These are phyloP conservation scores for Hypoxylon sp. DNA, from an alignment of 2,329 filamentous ascomycete species.

Conservation along the genomic window DNA sequence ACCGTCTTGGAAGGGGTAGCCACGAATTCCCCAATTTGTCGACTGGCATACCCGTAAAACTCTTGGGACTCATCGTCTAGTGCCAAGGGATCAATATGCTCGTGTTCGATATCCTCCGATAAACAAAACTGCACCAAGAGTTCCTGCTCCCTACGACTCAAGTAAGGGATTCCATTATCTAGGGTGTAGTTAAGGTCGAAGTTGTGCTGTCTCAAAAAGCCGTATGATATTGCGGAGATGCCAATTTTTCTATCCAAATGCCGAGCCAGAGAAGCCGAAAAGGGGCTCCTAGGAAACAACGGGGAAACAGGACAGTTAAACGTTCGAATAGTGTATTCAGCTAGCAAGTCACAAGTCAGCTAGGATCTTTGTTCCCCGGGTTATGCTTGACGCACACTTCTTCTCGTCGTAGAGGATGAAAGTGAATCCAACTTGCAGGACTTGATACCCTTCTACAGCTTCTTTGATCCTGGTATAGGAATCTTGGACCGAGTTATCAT, in stretches of 20 bases:
- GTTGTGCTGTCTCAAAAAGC: conserved; percentile 51
- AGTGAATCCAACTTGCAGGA: conserved; percentile 58
- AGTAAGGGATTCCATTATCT: conserved; percentile 52
- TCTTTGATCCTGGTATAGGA: conserved; percentile 52
- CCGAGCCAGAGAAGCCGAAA: conserved; percentile 40
- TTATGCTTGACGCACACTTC: conserved; percentile 10
- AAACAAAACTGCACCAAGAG: conserved; percentile 20
- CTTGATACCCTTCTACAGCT: conserved; percentile 52
- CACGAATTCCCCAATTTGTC: conserved; percentile 9
- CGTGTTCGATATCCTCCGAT: conserved; percentile 1
- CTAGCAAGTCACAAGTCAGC: conserved; percentile 32
- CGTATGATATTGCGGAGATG: conserved; percentile 51
- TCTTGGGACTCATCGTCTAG: conserved; percentile 31
- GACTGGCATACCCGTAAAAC: conserved; percentile 20
- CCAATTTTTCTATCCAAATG: conserved; percentile 50
- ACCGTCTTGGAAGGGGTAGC: conserved; percentile 1
- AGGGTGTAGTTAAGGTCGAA: conserved; percentile 51
- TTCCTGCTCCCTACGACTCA: conserved; percentile 49
- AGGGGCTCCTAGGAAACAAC: conserved; percentile 40
- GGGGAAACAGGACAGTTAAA: conserved; percentile 56
- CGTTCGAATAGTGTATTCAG: conserved; percentile 46
- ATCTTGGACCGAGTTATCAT: conserved; percentile 34
- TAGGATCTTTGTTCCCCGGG: neutral
- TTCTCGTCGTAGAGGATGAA: conserved; percentile 48
- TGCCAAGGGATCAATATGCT: conserved; percentile 27